Conservation (phyloP, 2,329 filamentous ascomycete genomes). For the Sporothrix dimorphospora region DNA sequence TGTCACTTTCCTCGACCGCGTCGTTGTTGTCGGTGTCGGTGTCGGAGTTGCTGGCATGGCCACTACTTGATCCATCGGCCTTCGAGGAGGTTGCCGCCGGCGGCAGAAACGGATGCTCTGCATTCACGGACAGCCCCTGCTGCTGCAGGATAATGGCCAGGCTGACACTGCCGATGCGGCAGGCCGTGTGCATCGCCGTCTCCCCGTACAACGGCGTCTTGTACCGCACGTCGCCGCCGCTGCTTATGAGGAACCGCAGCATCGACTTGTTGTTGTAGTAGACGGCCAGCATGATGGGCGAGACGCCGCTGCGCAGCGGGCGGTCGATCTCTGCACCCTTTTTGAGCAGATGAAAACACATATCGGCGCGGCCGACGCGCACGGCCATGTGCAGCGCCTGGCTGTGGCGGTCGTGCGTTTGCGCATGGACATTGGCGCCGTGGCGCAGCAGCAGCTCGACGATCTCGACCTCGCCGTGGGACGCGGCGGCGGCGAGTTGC, state of each 20-base stretch:
- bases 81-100: too few species aligned
- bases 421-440: slow-evolving; percentile 49
- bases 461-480: slow-evolving; percentile 46
- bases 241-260: slow-evolving; percentile 19
- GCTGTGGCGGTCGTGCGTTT: slow-evolving; percentile 40
- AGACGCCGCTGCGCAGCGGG: slow-evolving; percentile 13
- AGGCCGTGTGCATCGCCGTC: slow-evolving; percentile 26
- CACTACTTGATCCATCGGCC: not conserved
- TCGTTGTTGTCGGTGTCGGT: not conserved
- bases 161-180: not conserved
- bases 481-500: slow-evolving; percentile 50
- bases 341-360: slow-evolving; percentile 4
- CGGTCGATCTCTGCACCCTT: slow-evolving; percentile 11
- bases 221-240: slow-evolving; percentile 20
- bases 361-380: slow-evolving; percentile 14
- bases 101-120: not conserved
- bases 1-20: not conserved
- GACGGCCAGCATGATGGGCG: slow-evolving; percentile 26
- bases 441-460: slow-evolving; percentile 54
- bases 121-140: slow-evolving; percentile 22
- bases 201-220: slow-evolving; percentile 25
- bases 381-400: slow-evolving; percentile 37
- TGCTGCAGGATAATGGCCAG: not conserved
- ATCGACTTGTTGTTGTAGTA: slow-evolving; percentile 24
- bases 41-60: not conserved